Evolutionary conservation across 2,329 filamentous ascomycete species (phyloP).

Genomic region (Penicillium sp.): DNA sequence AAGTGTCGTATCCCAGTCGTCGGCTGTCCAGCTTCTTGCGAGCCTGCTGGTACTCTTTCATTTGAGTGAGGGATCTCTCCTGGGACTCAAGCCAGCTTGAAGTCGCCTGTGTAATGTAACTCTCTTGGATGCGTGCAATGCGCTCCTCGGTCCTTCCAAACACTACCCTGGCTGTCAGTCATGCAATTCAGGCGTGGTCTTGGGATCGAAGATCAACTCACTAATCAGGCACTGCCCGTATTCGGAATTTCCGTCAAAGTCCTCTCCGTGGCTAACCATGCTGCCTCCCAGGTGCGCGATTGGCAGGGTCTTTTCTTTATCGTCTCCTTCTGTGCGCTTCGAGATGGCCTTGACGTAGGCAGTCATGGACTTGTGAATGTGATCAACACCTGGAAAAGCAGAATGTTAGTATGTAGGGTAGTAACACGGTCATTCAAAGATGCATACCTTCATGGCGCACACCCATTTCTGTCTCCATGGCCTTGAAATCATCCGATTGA

Average conservation of each 20-base stretch:
- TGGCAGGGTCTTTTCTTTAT: conserved; percentile 83
- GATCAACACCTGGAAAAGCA: conserved; percentile 71
- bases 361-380: conserved; percentile 81
- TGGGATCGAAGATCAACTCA: conserved; percentile 39
- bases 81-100: conserved; percentile 87
- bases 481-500: conserved; percentile 87
- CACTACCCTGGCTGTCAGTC: conserved; percentile 44
- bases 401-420: neutral
- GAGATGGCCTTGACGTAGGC: conserved; percentile 85
- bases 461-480: conserved; percentile 84
- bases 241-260: conserved; percentile 87
- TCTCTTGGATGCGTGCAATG: conserved; percentile 80
- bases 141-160: conserved; percentile 87
- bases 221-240: conserved; percentile 83
- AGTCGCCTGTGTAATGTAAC: conserved; percentile 74
- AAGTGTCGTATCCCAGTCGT: conserved; percentile 86
- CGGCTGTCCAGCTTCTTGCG: conserved; percentile 93
- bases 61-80: conserved; percentile 84
- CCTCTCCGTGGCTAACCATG: conserved; percentile 87
- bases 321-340: conserved; percentile 79
- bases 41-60: conserved; percentile 92
- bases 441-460: conserved; percentile 77
- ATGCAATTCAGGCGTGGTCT: neutral
- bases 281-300: conserved; percentile 76
- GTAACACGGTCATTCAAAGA: neutral